A percentile compares a stretch with the other conserved stretches of the same genome.
These are phyloP conservation scores for Pseudocercospora musae DNA, from an alignment of 2,329 filamentous ascomycete genomes.

Conservation along the genomic window DNA sequence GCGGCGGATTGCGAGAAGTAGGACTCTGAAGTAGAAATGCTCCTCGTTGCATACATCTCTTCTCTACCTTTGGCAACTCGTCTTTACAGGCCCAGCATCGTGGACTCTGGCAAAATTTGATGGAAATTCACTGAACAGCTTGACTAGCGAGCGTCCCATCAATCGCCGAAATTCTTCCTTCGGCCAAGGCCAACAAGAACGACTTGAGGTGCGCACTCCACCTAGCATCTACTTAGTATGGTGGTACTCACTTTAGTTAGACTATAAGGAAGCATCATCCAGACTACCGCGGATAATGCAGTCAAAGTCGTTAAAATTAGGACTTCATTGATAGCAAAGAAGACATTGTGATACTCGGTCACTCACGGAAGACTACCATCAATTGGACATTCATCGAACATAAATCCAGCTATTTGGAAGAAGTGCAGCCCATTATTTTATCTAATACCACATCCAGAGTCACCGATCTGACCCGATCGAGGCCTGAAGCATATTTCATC, in stretches of 20 bases:
- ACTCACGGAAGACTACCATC: conserved; percentile 26
- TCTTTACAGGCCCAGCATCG: no score
- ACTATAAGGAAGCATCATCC: conserved; percentile 31
- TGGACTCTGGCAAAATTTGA: background rate
- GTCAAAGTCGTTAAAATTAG: conserved; percentile 30
- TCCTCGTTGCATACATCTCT: no score
- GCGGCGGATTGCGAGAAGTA: no score
- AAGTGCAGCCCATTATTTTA: conserved; percentile 36
- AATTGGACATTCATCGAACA: conserved; percentile 38
- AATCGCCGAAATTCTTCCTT: background rate
- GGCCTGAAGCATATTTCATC: conserved; percentile 38
- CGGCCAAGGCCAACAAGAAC: background rate
- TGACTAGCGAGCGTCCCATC: background rate
- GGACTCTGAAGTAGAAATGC: no score
- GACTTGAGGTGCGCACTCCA: background rate
- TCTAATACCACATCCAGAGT: conserved; percentile 36
- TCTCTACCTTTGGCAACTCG: no score
- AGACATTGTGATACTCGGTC: conserved; percentile 36
- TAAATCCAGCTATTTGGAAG: conserved; percentile 32
- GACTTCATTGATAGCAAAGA: conserved; percentile 29
- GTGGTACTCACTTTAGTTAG: no score
- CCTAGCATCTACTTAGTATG: background rate
- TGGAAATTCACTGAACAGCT: background rate
- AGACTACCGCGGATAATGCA: conserved; percentile 34
- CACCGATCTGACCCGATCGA: conserved; percentile 35